Base-by-base conservation (phyloP, 768 basidiomycete species). In the Tricholoma saponaceum region DNA sequence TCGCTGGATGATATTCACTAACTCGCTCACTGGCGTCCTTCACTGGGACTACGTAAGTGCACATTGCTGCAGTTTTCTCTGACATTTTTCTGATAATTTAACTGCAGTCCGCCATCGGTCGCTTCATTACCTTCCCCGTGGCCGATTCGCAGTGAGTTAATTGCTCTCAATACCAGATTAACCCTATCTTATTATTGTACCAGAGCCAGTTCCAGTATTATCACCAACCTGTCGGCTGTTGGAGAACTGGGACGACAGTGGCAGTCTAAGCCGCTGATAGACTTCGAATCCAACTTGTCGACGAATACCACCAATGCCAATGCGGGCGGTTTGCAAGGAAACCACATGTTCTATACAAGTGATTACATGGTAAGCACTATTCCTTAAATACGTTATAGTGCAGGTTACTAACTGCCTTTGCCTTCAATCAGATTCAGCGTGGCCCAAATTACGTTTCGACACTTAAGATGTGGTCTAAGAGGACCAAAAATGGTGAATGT, bases 81-180 rank as follows among this genome's bases (percentile, higher is more conserved):
- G 28, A 4, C 28, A 30, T 30, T 30, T 30, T 30, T 4, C n/a
- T 30, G 28, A 30, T 30, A 13, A 30, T 32, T 32, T 16, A 6
- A 9, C 8, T 30, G 18, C 16, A 64, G 60, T 62, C 60, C 14
- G 80, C 79, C 1, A 66, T 87, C 33, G 84, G 85, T n/a, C 78
- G 87, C 5, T 84, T 89, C 62, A 85, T 90, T 60, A 79, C 76
- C 52, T 88, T 88, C 69, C 84, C 89, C 1, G 83, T 85, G 3
- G 66, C 70, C 7, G 79, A 80, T 56, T 53, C 61, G 12, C 76
- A 79, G 79, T 79, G 54, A 54, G 75, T 63, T 80, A 54, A 73
- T 76, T 60, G 75, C 78, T 53, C 55, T 75, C 63, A 16, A 23
- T 53, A 28, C 3, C 16, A n/a, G 22, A 3, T 13, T 9, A 12